Conservation (phyloP, 768 basidiomycete genomes). For the Leucocoprinus leucothites region DNA sequence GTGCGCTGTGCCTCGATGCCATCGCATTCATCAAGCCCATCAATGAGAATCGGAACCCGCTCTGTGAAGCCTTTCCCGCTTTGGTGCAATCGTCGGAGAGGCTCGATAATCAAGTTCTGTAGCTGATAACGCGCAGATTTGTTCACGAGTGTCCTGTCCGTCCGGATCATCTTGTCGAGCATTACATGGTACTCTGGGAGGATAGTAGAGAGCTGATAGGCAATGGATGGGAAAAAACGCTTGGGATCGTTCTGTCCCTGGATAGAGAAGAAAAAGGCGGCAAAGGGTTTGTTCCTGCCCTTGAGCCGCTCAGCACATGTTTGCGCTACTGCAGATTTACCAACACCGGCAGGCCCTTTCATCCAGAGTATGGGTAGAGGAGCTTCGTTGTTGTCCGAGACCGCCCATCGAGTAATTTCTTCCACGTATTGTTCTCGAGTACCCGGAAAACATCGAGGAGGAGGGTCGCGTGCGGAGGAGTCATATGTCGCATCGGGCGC, state of each 20-base stretch:
- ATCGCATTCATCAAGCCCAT: slow-evolving; percentile 5
- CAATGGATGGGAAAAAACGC: neutral
- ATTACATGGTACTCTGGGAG: neutral
- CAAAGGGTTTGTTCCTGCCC: neutral
- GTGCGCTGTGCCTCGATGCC: neutral
- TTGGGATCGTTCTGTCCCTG: neutral
- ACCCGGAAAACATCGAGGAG: too few relatives aligned
- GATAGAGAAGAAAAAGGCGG: slow-evolving; percentile 7
- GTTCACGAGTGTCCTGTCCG: neutral
- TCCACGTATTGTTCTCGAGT: too few relatives aligned
- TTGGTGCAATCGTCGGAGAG: neutral
- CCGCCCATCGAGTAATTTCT: too few relatives aligned
- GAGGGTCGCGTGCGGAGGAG: too few relatives aligned
- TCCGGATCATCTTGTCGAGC: neutral
- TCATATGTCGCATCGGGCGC: too few relatives aligned
- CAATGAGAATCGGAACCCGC: neutral
- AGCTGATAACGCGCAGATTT: neutral
- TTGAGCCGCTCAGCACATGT: slow-evolving; percentile 1
- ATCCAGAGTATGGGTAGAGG: neutral
- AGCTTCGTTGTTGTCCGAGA: too few relatives aligned
- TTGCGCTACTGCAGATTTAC: neutral
- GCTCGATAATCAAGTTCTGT: neutral
- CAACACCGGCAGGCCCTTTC: slow-evolving; percentile 2
- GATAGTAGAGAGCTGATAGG: slow-evolving; percentile 6
- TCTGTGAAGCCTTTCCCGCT: neutral